Evolutionary conservation across 2,329 filamentous ascomycete genomes (phyloP), one percentile per base, ranked within the genome.

Genomic region (Ambrosiella cleistominuta): DNA sequence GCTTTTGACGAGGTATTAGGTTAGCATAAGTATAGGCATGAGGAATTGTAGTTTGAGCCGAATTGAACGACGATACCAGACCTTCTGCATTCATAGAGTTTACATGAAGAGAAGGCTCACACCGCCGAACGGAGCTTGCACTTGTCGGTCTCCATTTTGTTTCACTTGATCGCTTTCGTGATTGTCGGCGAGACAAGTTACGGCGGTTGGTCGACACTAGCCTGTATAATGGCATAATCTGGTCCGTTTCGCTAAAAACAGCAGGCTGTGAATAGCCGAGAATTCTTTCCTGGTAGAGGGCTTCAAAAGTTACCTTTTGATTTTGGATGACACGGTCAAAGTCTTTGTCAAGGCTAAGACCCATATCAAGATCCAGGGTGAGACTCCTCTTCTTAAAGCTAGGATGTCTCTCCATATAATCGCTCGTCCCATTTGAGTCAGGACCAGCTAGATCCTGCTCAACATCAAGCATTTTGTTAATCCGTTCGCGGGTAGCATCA

Each of bases 261-360:
- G 12, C 19, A 15, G 13, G 13, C 8, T 8, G 44, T 3, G 44
- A 17, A 47, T 47, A 47, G 19, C 44, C 44, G 11, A 44, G n/a
- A 36, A 35, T 36, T 38, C 38, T 53, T 11, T 53, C 51, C 11
- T 7, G n/a, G 35, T 53, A 53, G 11, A 53, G 56, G 60, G 66
- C 65, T 65, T 69, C 63, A 64, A 77, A 80, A 72, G 75, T 74
- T 78, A 96, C 90, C 89, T 97, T 97, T 85, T 96, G 90, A 68
- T 84, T 80, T 73, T 96, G 89, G 65, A 97, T 94, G 58, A 97
- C 87, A 61, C 91, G 81, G 66, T 97, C 89, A 70, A 97, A 96
- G 68, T 96, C 93, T 65, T 86, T 81, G 66, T 95, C 88, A 51
- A 97, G 79, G 63, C 88, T 91, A 62, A 95, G 82, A 61, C 87